These are phyloP conservation scores for Phanerochaete sordida DNA, from an alignment of 768 basidiomycete species.

Conservation along the genomic window DNA sequence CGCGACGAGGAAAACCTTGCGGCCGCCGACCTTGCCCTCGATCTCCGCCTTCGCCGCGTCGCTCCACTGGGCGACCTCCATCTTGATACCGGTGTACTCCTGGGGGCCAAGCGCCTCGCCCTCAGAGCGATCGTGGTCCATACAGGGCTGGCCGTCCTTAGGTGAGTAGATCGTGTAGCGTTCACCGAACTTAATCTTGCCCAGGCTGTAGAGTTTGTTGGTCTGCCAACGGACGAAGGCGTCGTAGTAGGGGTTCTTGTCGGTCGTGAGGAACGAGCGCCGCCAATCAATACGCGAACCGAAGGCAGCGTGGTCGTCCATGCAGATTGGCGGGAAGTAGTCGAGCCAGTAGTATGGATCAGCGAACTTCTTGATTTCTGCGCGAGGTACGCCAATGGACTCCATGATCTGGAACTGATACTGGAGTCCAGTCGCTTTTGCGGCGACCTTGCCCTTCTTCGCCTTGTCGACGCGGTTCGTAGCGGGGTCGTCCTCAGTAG, in stretches of 20 bases:
- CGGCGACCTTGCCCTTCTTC: constrained; percentile 92
- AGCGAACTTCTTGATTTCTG: constrained; percentile 94
- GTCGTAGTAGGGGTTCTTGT: constrained; percentile 96
- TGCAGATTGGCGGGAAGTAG: constrained; percentile 95
- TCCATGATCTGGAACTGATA: constrained; percentile 99
- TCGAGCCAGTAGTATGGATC: constrained; percentile 92
- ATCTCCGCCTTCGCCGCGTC: constrained; percentile 60
- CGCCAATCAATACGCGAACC: constrained; percentile 99
- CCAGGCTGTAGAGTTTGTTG: constrained; percentile 82
- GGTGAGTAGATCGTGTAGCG: constrained; percentile 98
- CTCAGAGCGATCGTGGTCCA: constrained; percentile 97
- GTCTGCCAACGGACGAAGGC: constrained; percentile 97
- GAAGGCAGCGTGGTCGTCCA: constrained; percentile 76
- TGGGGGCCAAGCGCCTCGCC: constrained; percentile 95
- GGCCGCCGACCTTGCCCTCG: constrained; percentile 64
- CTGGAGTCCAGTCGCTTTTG: constrained; percentile 88
- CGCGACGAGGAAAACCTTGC: constrained; percentile 90
- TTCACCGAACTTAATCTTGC: constrained; percentile 97
- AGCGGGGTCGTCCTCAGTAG: constrained; percentile 36
- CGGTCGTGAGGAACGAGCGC: constrained; percentile 89
- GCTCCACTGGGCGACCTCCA: constrained; percentile 89
- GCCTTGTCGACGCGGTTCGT: constrained; percentile 62
- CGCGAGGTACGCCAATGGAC: constrained; percentile 82
- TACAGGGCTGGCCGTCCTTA: constrained; percentile 98
- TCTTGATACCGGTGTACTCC: constrained; percentile 93